Percentiles rank a stretch among this genome's conserved stretches.
phyloP scores from a whole-genome alignment of 768 basidiomycete genomes.

The Tricholoma bakamatsutake region DNA sequence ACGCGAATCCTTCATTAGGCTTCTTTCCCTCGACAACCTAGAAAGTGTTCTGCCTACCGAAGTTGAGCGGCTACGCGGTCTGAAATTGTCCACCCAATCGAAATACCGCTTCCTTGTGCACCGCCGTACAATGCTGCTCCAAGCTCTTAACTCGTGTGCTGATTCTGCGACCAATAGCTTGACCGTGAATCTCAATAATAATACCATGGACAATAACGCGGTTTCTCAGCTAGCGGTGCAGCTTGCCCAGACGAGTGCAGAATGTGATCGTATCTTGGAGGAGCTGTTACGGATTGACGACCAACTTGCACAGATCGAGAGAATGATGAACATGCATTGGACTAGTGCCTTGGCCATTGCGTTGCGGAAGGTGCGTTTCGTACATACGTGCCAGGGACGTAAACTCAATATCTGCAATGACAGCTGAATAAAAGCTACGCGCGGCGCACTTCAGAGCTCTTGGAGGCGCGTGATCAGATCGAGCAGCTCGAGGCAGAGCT shows the following conservation, averaged over 20 bases:
- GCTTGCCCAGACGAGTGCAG: constrained; percentile 50
- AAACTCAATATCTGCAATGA: constrained; percentile 9
- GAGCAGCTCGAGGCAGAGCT: constrained; percentile 60
- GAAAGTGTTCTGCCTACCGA: constrained; percentile 57
- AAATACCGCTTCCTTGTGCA: constrained; percentile 65
- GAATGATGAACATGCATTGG: constrained; percentile 59
- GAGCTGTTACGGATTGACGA: constrained; percentile 55
- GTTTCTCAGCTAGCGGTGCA: constrained; percentile 45
- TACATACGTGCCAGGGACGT: not conserved
- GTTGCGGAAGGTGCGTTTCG: constrained; percentile 50
- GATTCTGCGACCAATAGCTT: constrained; percentile 13
- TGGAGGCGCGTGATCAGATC: constrained; percentile 39
- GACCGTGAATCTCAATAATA: constrained; percentile 26
- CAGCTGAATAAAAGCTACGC: constrained; percentile 67
- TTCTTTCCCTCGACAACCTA: constrained; percentile 57
- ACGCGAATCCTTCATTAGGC: constrained; percentile 62
- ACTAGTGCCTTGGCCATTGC: constrained; percentile 75
- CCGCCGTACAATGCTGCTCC: constrained; percentile 63
- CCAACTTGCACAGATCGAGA: constrained; percentile 58
- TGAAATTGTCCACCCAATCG: constrained; percentile 51
- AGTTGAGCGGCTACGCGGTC: constrained; percentile 45
- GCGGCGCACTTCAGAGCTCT: constrained; percentile 54
- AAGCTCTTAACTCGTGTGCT: constrained; percentile 53
- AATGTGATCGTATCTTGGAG: constrained; percentile 53
- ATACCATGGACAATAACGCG: constrained; percentile 31